phyloP scores from a whole-genome alignment of 139 green algal species.

The Asterochloris erici region DNA sequence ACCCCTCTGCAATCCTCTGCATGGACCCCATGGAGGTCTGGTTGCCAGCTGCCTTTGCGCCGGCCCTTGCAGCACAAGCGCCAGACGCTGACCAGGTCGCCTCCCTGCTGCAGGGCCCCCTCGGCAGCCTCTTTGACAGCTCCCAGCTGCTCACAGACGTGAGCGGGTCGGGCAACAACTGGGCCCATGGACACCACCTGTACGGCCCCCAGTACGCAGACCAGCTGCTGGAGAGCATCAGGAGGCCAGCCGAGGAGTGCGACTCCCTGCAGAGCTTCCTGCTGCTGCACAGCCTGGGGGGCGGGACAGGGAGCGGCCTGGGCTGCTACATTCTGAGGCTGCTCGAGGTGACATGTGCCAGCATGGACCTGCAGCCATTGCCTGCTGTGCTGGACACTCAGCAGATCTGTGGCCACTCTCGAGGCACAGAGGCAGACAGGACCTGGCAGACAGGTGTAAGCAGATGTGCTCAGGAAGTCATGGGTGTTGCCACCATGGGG shows the following conservation, averaged over 20 bases:
- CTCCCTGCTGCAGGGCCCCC: slow-evolving; percentile 39
- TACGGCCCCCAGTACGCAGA: slow-evolving; percentile 75
- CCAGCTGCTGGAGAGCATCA: slow-evolving; percentile 53
- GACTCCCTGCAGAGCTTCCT: slow-evolving; percentile 65
- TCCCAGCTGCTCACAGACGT: slow-evolving; percentile 71
- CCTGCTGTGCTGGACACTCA: no score
- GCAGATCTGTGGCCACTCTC: no score
- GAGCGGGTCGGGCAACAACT: slow-evolving; percentile 84
- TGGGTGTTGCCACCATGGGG: no score
- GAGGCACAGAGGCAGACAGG: no score
- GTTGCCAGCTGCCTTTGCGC: no score
- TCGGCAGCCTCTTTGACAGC: slow-evolving; percentile 70
- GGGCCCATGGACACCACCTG: slow-evolving; percentile 71
- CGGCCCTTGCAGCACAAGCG: no score
- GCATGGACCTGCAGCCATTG: background rate
- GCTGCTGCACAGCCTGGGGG: slow-evolving; percentile 76
- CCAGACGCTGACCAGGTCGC: no score
- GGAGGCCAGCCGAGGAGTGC: slow-evolving; percentile 56
- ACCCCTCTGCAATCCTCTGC: no score
- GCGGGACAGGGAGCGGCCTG: slow-evolving; percentile 77
- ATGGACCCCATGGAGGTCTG: no score
- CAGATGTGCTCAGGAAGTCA: no score
- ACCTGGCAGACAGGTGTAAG: no score
- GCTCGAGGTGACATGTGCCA: slow-evolving; percentile 44
- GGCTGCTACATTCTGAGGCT: slow-evolving; percentile 70